Base-by-base conservation (phyloP, 2,329 filamentous ascomycete genomes). In the Byssochlamys sp. region DNA sequence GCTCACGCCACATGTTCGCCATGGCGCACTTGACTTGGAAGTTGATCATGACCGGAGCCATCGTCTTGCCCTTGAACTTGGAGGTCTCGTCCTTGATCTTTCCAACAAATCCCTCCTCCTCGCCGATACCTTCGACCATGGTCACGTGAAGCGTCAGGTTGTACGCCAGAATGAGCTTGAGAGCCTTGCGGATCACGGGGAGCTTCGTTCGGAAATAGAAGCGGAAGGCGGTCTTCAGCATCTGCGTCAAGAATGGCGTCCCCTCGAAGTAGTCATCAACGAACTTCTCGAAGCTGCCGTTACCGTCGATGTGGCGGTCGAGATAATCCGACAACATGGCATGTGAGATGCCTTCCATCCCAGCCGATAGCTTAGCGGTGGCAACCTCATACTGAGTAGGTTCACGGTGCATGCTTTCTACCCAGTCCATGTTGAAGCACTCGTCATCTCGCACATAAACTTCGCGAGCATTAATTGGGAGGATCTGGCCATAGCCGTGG, bases 11-110 rank as follows among this genome's bases (percentile, higher is more conserved):
- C 90, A 96, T 95, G 69, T 95, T 91, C 63, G 91, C 92, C 77
- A 97, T 86, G 56, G 91, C 91, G 68, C 89, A 94, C 83, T 97
- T 97, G 80, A 97, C 91, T 78, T 96, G 90, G 84, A 96, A 96
- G 80, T 96, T 97, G 83, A 97, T 95, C 91, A 97, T 95, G 71
- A 96, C 91, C 11, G 92, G 92, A 14, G 92, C 92, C 61, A 96
- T 86, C 35, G 88, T 91, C 79, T 92, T 92, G 69, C 91, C 91
- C 66, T 83, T 87, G 80, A 88, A 96, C 72, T 90, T 94, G 63
- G 90, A 95, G 56, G 87, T 84, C 67, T 89, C 84, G 67, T 94
- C 89, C 55, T 92, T 85, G 62, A 97, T 92, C 77, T 89, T 87
- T 62, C 91, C 92, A 56, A 89, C 81, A 70, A 91, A 80, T 26